phyloP scores from a whole-genome alignment of 1,139 yeast genomes.

The Kurtzmaniella quercitrusa region DNA sequence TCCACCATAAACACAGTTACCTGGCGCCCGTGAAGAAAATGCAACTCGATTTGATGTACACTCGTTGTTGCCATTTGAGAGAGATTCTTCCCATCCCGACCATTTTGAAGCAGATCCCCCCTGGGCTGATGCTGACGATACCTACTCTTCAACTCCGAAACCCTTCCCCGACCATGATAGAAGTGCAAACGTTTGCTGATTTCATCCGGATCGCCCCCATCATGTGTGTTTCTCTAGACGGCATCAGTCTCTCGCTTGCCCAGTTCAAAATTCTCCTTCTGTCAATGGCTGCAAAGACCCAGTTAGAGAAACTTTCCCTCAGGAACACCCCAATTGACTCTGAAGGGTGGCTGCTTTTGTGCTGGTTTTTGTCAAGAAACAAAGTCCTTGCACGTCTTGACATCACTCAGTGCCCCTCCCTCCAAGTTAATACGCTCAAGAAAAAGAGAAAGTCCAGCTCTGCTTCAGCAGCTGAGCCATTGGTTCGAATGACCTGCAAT shows the following conservation, averaged over 20 bases:
- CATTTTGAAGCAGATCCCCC: conserved; percentile 66
- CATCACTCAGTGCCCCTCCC: conserved; percentile 65
- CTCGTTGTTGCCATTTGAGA: conserved; percentile 71
- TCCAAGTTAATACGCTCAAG: conserved; percentile 55
- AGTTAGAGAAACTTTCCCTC: conserved; percentile 61
- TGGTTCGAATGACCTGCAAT: conserved; percentile 55
- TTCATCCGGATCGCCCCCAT: conserved; percentile 72
- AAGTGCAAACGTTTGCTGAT: conserved; percentile 70
- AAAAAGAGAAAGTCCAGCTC: conserved; percentile 19
- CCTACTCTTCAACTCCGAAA: conserved; percentile 62
- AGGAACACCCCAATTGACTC: conserved; percentile 66
- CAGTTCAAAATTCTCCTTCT: conserved; percentile 62
- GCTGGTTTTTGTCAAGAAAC: conserved; percentile 66
- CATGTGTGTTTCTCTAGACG: conserved; percentile 64
- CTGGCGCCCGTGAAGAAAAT: conserved; percentile 37
- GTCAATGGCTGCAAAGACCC: conserved; percentile 56
- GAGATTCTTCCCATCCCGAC: conserved; percentile 77
- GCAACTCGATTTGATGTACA: conserved; percentile 62
- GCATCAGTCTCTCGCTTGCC: conserved; percentile 57
- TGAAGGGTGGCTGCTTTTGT: conserved; percentile 67
- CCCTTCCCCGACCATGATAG: conserved; percentile 72
- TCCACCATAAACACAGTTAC: conserved; percentile 25
- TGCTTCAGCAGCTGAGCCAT: conserved; percentile 21
- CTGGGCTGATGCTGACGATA: conserved; percentile 65
- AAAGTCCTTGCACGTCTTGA: conserved; percentile 54